Evolutionary conservation across 352 stramenopile genomes (phyloP), one percentile per base, ranked within the genome.

Genomic region (Pythium biforme): DNA sequence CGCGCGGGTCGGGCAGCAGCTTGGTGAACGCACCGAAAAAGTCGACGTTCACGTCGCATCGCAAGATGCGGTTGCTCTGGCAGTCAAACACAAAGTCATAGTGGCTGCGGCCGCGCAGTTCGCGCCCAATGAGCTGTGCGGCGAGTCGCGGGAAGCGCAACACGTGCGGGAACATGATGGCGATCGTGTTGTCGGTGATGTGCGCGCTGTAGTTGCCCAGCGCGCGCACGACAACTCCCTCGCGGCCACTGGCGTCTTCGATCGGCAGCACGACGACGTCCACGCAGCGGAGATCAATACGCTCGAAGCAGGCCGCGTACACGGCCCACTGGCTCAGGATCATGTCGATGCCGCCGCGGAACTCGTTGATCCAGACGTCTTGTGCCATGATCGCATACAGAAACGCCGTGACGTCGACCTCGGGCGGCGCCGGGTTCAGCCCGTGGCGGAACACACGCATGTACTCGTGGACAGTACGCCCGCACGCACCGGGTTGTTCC

Each of bases 81-180:
- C 50, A 47, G 39, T 59, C 59, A 33, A 66, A 66, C 9, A 66
- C 59, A 59, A 66, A 66, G 41, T 66, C 59, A 27, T 55, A 66
- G 48, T 66, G 48, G 27, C 20, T 54, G 4, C 31, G 27, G 14
- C 59, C 59, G 15, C 20, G 39, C 9, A 66, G 50, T n/a, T 26
- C 12, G 8, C 39, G 49, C 14, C 49, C 50, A 6, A 66, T 22
- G n/a, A 66, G 49, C 40, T 59, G 37, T 14, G 45, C 4, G 3
- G 26, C n/a, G 40, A 66, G 23, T 4, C 11, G 15, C 3, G 59
- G 49, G 23, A 34, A 52, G 10, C 8, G 26, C 19, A 58, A 40
- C 34, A 59, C 39, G 49, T 66, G 59, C 12, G 59, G 59, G 20
- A 66, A 66, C 59, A 66, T 66, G 41, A 66, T 66, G n/a, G 48